These are phyloP conservation scores for Cicer cuneatum DNA, from an alignment of 306 rosid genomes.

Conservation along the genomic window DNA sequence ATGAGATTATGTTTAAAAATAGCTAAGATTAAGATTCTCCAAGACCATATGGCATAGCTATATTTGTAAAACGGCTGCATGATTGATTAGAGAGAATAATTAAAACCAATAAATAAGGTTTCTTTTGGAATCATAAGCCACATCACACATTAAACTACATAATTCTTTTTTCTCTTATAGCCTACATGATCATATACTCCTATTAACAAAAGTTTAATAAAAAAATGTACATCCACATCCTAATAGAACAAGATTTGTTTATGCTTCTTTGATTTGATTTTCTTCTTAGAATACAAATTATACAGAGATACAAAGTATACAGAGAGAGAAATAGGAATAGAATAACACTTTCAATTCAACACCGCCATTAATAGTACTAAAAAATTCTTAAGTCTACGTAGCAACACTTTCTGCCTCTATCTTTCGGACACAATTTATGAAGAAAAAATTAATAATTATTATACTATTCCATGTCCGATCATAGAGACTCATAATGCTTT, in stretches of 20 bases:
- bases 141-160: conserved; percentile 26
- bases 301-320: conserved; percentile 38
- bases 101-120: conserved; percentile 43
- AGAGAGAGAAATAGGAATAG: conserved; percentile 47
- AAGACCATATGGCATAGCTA: conserved; percentile 24
- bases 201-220: conserved; percentile 15
- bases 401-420: conserved; percentile 83
- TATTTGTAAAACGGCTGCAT: conserved; percentile 37
- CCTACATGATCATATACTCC: conserved; percentile 3
- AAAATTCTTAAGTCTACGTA: conserved; percentile 38
- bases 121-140: conserved; percentile 49
- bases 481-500: conserved; percentile 20
- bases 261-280: conserved; percentile 46
- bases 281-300: conserved; percentile 26
- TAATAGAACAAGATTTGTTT: conserved; percentile 33
- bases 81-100: conserved; percentile 49
- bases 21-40: conserved; percentile 43
- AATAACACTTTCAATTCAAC: conserved; percentile 46
- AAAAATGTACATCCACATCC: not conserved
- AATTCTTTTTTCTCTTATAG: conserved; percentile 23
- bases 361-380: conserved; percentile 41
- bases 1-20: conserved; percentile 28
- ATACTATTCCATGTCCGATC: conserved; percentile 42
- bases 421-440: conserved; percentile 61
- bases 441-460: conserved; percentile 31